Base-by-base conservation (phyloP, 768 basidiomycete species). In the Phallus indusiatus region DNA sequence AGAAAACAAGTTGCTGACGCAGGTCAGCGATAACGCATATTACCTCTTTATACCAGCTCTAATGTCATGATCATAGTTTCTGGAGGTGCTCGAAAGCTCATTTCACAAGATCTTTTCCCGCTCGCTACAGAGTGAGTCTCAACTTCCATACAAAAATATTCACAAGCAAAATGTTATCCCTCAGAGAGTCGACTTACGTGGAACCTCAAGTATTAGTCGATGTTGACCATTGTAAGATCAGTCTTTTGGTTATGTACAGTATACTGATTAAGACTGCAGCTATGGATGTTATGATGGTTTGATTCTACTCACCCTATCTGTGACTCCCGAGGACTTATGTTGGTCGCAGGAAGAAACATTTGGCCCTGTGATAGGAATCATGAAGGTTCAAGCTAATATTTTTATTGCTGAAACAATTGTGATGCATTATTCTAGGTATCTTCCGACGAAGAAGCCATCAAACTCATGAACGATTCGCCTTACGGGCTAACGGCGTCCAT, bases 401-500 rank as follows among this genome's bases (percentile, higher is more conserved):
- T 7, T 28, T 7, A 28, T 3, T 28, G 28, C 28, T 2, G 3
- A 14, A 10, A 10, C 28, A 28, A 7, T 3, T 28, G 28, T 28
- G 28, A 28, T 12, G n/a, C 21, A 1, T 1, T 55, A 21, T 5
- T 11, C 37, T 54, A 89, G 88, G 88, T 92, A 20, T 75, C 79
- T 9, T 84, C 84, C 0, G 96, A 97, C 68, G 88, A 85, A 49
- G 92, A 95, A 68, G 96, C 96, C 0, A 73, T 97, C 58, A 69
- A 72, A 17, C 80, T 98, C 34, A 99, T 99, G 90, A 98, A 99
- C 70, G 94, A 98, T 70, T 96, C 94, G 16, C 82, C 82, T 0
- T 98, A 94, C 67, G 96, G 96, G 14, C 78, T 99, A 20, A 99
- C 95, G 1, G 92, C 91, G 4, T 94, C 92, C 17, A 70, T 99